Conservation (phyloP, 345 rosid species). For the Erodium maritimum region DNA sequence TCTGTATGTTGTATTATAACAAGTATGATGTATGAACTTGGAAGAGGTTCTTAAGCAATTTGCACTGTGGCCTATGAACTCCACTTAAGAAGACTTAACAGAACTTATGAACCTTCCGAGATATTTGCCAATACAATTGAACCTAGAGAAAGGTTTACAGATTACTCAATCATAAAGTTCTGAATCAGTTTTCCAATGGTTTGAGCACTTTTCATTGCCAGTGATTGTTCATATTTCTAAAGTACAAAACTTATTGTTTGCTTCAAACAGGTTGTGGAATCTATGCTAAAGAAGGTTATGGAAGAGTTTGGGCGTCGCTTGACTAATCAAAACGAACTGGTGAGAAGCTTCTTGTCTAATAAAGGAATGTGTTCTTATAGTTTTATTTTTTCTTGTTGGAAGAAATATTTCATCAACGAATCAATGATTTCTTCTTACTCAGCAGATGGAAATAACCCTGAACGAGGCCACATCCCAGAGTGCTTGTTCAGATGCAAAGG, state of each 20-base stretch:
- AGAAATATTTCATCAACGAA: neutral
- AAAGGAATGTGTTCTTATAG: neutral
- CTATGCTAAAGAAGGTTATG: constrained; percentile 58
- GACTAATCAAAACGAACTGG: constrained; percentile 46
- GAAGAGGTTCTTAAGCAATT: neutral
- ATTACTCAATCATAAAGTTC: neutral
- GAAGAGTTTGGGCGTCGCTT: constrained; percentile 72
- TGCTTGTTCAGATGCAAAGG: neutral
- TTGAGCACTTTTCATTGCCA: neutral
- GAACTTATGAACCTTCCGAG: too few relatives aligned
- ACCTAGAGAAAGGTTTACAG: neutral
- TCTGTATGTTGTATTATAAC: neutral
- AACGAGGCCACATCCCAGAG: constrained; percentile 14
- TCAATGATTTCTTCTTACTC: neutral
- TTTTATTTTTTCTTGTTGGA: neutral
- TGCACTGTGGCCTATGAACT: too few relatives aligned
- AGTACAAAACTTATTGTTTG: neutral
- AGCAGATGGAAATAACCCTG: constrained; percentile 30
- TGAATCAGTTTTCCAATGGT: neutral
- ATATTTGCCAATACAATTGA: neutral
- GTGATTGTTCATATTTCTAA: neutral
- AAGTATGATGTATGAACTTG: neutral
- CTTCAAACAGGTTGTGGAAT: constrained; percentile 56
- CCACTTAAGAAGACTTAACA: too few relatives aligned
- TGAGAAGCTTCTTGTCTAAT: constrained; percentile 29